Evolutionary conservation across 345 rosid species (phyloP), one percentile per base, ranked within the genome.

Genomic region (Gossypium bickii): DNA sequence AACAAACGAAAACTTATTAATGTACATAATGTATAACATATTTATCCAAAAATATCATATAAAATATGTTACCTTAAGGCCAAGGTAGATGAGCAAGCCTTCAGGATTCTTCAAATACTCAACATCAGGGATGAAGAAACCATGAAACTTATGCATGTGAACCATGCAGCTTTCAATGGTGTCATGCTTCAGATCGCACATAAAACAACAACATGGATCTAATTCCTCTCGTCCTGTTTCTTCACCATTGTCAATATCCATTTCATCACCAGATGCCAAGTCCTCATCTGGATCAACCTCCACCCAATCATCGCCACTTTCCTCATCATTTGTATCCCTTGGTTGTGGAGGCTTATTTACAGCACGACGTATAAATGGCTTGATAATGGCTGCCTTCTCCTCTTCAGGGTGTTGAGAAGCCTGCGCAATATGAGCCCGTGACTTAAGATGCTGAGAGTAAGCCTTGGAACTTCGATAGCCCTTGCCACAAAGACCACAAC

Each of bases 141-240:
- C 97, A 77, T 95, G 97, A 3, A 87, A 82, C 87, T 88, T 91
- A 80, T 95, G 98, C 99, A 93, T 93, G 82, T 93, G 98, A 81
- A 89, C 92, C 91, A 95, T 93, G 85, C 98, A 95, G 38, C 65
- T 85, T 78, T 93, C 98, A 24, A 91, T 76, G 52, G 77, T 80
- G 67, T 78, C 73, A 64, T 93, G 93, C 56, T 81, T 75, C 18
- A 68, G 80, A 78, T 95, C 94, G 71, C 99, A 95, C 92, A 93
- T 90, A 80, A 91, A 89, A 88, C 99, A 93, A 60, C 88, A 85
- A 5, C 91, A 79, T 16, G 99, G 97, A 83, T 93, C 90, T 74
- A 95, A 72, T 80, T 82, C 85, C 34, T 67, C 80, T n/a, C 71
- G 77, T 5, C 74, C 80, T 6, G 62, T 84, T 44, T 78, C 88